Conservation (phyloP, 352 stramenopile species). For the Pythium coloratum region DNA sequence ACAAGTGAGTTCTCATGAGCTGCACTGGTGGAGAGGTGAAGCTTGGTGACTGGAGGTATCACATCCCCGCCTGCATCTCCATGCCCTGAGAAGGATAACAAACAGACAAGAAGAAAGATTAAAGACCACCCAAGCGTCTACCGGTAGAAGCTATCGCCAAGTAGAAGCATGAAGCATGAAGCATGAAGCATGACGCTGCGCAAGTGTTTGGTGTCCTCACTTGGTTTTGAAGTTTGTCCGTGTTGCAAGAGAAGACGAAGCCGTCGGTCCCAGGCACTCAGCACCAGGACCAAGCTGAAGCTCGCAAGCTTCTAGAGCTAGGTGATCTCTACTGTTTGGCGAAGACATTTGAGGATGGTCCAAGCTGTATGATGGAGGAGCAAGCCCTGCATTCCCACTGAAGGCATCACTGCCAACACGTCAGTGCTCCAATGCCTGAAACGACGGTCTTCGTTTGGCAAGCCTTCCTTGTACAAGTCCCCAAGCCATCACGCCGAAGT, state of each 20-base stretch:
- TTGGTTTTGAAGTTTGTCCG: slow-evolving; percentile 3
- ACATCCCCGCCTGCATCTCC: neutral
- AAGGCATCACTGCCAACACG: too few relatives aligned
- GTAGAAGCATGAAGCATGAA: slow-evolving; percentile 3
- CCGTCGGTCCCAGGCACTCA: too few relatives aligned
- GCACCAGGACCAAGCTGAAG: neutral
- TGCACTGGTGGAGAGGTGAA: neutral
- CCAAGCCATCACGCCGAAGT: too few relatives aligned
- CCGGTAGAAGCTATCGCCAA: slow-evolving; percentile 2
- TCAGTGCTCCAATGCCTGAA: too few relatives aligned
- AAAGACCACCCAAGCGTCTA: slow-evolving; percentile 4
- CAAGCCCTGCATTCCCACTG: too few relatives aligned
- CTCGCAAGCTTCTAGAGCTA: neutral
- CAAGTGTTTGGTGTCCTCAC: slow-evolving; percentile 5
- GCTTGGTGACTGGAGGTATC: neutral
- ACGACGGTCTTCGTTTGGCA: too few relatives aligned
- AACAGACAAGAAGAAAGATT: neutral
- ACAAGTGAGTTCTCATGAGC: neutral
- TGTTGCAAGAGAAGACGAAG: neutral
- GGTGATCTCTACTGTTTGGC: too few relatives aligned
- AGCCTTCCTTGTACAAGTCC: too few relatives aligned
- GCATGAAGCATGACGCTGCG: neutral
- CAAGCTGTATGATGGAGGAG: too few relatives aligned
- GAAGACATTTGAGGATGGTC: too few relatives aligned
- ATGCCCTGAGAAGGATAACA: slow-evolving; percentile 1